These are phyloP conservation scores for Solanum medicagineum DNA, from an alignment of 257 asterid species.

Conservation along the genomic window DNA sequence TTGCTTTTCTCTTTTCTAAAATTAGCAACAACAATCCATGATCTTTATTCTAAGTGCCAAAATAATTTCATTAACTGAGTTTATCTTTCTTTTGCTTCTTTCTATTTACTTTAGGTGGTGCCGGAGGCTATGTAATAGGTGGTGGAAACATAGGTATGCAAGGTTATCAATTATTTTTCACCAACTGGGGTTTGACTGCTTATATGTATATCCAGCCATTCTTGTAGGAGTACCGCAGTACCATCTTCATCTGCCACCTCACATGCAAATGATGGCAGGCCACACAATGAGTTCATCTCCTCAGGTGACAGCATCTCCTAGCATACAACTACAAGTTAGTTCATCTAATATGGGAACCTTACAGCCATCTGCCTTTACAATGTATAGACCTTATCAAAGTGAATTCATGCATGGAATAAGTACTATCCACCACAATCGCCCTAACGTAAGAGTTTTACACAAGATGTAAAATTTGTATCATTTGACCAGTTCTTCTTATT, in stretches of 20 bases:
- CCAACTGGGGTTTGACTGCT: slow-evolving; percentile 26
- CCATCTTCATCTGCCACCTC: slow-evolving; percentile 33
- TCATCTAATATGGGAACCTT: slow-evolving; percentile 30
- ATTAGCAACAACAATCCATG: neutral
- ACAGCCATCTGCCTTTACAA: slow-evolving; percentile 41
- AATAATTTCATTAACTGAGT: neutral
- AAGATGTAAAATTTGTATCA: slow-evolving; percentile 40
- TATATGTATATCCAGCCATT: slow-evolving; percentile 28
- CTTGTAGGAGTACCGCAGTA: slow-evolving; percentile 29
- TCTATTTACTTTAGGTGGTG: slow-evolving; percentile 15
- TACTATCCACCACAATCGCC: slow-evolving; percentile 34
- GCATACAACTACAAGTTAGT: slow-evolving; percentile 18
- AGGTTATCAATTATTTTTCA: slow-evolving; percentile 33
- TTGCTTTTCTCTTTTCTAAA: neutral
- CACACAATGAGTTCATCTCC: slow-evolving; percentile 31
- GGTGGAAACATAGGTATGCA: slow-evolving; percentile 30
- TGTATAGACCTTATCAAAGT: slow-evolving; percentile 46
- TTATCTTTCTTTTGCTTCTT: neutral
- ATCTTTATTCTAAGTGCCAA: neutral
- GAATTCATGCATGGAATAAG: slow-evolving; percentile 33
- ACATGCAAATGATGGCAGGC: slow-evolving; percentile 39
- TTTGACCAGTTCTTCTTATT: neutral
- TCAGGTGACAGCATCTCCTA: slow-evolving; percentile 35
- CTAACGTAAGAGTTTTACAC: slow-evolving; percentile 61
- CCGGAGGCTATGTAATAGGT: slow-evolving; percentile 25